Evolutionary conservation across 1,284 basidiomycete genomes (phyloP).

Genomic region (Puccinia coronata): DNA sequence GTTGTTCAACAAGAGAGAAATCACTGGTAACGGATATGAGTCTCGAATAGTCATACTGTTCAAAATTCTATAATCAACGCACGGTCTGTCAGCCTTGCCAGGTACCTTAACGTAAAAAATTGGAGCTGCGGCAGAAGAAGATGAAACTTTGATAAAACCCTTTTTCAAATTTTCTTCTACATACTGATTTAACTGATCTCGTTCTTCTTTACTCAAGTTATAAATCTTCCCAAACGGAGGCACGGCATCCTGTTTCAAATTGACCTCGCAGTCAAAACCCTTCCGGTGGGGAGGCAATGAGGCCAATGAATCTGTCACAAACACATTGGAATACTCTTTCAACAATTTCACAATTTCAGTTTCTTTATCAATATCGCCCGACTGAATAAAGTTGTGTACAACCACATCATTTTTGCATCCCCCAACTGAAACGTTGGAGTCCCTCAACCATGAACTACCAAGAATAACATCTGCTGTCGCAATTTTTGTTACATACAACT

Average conservation of each 20-base stretch:
- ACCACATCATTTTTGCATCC: background rate
- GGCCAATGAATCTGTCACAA: background rate
- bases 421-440: background rate
- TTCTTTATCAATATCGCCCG: background rate
- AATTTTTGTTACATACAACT: background rate
- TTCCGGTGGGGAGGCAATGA: background rate
- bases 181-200: no score
- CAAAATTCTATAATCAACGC: no score
- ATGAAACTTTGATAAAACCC: slow-evolving; percentile 39
- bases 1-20: slow-evolving; percentile 19
- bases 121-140: no score
- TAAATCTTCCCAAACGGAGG: slow-evolving; percentile 3
- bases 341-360: background rate
- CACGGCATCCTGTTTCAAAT: background rate
- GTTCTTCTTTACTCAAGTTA: no score
- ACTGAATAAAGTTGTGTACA: no score
- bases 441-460: slow-evolving; percentile 21
- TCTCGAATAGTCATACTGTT: no score
- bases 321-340: background rate
- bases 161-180: no score
- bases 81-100: no score
- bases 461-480: slow-evolving; percentile 16
- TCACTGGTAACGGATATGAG: no score
- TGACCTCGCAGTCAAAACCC: slow-evolving; percentile 7
- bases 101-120: no score